Evolutionary conservation across 169 alveolate species (phyloP).

Genomic region (Toxoplasma gondii): DNA sequence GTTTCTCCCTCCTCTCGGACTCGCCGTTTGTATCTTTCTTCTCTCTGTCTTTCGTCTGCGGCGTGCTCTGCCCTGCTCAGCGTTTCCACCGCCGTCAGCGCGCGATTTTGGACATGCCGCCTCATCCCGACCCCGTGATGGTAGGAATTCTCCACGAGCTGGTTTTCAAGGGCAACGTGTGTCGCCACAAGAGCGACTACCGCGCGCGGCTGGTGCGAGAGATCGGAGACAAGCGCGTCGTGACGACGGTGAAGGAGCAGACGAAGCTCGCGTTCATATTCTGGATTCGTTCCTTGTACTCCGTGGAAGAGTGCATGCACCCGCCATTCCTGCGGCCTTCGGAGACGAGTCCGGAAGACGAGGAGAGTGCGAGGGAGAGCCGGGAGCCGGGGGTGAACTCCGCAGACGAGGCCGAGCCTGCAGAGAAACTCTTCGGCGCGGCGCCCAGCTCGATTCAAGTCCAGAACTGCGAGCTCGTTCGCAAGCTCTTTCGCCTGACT

Average conservation of each 20-base stretch:
- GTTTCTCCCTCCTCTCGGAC: no score
- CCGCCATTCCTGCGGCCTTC: neutral
- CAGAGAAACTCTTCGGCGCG: neutral
- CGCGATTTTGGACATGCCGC: neutral
- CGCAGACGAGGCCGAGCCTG: neutral
- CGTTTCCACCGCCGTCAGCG: neutral
- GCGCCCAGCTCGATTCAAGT: neutral
- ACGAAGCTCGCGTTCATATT: neutral
- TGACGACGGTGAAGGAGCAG: constrained; percentile 21
- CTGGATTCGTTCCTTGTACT: constrained; percentile 4
- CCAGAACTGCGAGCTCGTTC: constrained; percentile 27
- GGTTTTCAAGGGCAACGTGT: neutral
- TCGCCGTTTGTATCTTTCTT: neutral
- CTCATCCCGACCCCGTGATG: constrained; percentile 17
- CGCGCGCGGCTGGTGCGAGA: neutral
- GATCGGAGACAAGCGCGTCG: neutral
- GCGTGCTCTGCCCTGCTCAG: no score
- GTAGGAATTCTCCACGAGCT: neutral
- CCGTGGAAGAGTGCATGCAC: constrained; percentile 12
- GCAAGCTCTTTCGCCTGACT: neutral
- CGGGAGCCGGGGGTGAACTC: neutral
- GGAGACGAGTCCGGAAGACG: neutral
- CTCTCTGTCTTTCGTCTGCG: neutral
- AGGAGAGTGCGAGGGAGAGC: neutral
- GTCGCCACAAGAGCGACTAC: neutral